Evolutionary conservation across 371 early-diverging fungal genomes (phyloP), one percentile per base, ranked within the genome.

Genomic region (Mortierella sp.): DNA sequence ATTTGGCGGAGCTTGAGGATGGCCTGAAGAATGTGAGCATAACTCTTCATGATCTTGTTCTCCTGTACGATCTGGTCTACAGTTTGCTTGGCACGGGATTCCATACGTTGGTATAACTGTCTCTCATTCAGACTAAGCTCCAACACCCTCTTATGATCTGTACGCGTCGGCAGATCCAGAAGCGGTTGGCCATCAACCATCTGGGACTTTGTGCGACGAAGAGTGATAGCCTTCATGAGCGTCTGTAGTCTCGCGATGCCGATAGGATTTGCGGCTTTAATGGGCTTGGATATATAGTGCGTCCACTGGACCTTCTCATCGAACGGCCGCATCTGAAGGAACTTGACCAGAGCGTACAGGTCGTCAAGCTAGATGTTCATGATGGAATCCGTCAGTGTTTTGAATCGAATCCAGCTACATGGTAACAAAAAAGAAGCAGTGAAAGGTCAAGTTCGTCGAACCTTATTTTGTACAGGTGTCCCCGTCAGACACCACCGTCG

Each of bases 401-500:
- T 19, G 11, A 30, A 3, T 1, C 9, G 23, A 39, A 39, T 39
- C n/a, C 2, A 27, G 21, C 28, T 41, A 14, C 15, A 9, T 15
- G 6, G 5, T 15, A 31, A 23, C n/a, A 1, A 11, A 4, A 19
- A 30, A 12, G 39, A 19, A 44, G 19, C 19, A 4, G 0, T 43
- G 6, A n/a, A n/a, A n/a, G n/a, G n/a, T n/a, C n/a, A n/a, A n/a
- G n/a, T n/a, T 17, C 43, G 17, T 28, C 39, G 34, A 41, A 62
- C 72, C 62, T 79, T 80, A 81, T 94, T 94, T 65, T 94, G 94
- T 46, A 94, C 86, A 2, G 94, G 94, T 1, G 94, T 94, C 27
- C 94, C 94, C n/a, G 89, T 92, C 30, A 94, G 71, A 43, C 91
- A 86, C 88, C 94, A 92, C 27, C 91, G 84, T 21, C 87, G 80